Conservation (phyloP, 2,329 filamentous ascomycete species). For the Dactylellina drechsleri region DNA sequence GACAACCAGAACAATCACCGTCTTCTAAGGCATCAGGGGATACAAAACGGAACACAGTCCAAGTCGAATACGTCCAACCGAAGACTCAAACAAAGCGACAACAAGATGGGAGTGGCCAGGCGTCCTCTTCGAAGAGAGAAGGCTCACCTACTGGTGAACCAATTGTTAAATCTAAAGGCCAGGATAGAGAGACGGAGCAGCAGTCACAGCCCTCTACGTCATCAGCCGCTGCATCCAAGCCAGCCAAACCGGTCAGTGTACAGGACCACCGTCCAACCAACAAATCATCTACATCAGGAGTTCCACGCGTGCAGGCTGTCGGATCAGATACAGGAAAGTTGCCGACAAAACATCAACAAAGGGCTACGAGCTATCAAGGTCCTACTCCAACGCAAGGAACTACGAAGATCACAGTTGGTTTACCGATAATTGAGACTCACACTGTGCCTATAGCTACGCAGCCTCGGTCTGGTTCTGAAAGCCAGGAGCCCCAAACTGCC, state of each 20-base stretch:
- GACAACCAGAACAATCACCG: slow-evolving; percentile 61
- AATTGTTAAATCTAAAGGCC: slow-evolving; percentile 31
- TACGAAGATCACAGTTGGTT: slow-evolving; percentile 48
- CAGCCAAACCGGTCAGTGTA: slow-evolving; percentile 3
- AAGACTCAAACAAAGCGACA: slow-evolving; percentile 82
- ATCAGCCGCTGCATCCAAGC: slow-evolving; percentile 26
- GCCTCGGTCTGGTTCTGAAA: slow-evolving; percentile 21
- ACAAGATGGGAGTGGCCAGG: slow-evolving; percentile 27
- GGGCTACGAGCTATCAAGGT: slow-evolving; percentile 52
- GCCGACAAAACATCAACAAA: slow-evolving; percentile 50
- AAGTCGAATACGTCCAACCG: slow-evolving; percentile 96
- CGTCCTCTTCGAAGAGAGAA: slow-evolving; percentile 44
- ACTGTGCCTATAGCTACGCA: slow-evolving; percentile 24
- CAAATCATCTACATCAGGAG: slow-evolving; percentile 50
- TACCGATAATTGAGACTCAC: slow-evolving; percentile 44
- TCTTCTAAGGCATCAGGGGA: slow-evolving; percentile 75
- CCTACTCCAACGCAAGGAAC: slow-evolving; percentile 20
- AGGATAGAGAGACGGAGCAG: slow-evolving; percentile 37
- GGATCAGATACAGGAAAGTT: slow-evolving; percentile 52
- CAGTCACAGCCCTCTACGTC: slow-evolving; percentile 35
- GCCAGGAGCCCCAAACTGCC: slow-evolving; percentile 22
- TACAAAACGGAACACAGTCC: slow-evolving; percentile 90
- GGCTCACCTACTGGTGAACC: slow-evolving; percentile 26
- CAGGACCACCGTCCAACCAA: slow-evolving; percentile 35
- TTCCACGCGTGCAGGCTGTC: slow-evolving; percentile 46